Evolutionary conservation across 164 flowering plant species (phyloP).

Genomic region (Cinnamomum chago): DNA sequence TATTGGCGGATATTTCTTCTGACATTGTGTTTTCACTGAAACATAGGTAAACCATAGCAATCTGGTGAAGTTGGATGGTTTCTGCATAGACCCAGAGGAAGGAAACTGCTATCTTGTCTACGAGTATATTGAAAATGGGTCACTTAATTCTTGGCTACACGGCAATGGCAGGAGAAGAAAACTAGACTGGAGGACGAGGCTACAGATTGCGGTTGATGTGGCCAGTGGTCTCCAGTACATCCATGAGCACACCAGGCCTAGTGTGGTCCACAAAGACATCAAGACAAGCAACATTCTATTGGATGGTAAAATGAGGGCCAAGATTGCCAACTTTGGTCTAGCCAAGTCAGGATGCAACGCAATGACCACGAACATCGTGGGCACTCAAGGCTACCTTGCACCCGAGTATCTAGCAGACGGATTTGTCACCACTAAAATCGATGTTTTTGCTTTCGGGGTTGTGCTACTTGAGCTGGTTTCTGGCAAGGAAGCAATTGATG

Average conservation of each 20-base stretch:
- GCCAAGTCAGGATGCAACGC: constrained; percentile 92
- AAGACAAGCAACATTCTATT: constrained; percentile 86
- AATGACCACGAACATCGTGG: constrained; percentile 83
- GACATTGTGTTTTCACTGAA: not conserved
- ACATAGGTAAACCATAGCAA: constrained; percentile 88
- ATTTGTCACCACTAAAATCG: constrained; percentile 74
- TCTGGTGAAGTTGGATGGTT: constrained; percentile 84
- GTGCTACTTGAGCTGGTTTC: constrained; percentile 78
- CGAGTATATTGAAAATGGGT: constrained; percentile 80
- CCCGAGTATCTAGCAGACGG: constrained; percentile 85
- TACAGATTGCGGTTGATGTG: constrained; percentile 69
- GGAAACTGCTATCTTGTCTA: constrained; percentile 75
- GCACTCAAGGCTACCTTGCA: constrained; percentile 96
- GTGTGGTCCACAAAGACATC: constrained; percentile 87
- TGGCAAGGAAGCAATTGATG: constrained; percentile 60
- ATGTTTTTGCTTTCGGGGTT: constrained; percentile 90
- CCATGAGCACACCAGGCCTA: constrained; percentile 81
- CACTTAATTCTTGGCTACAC: constrained; percentile 75
- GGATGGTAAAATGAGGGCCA: constrained; percentile 75
- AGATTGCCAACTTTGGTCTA: constrained; percentile 86
- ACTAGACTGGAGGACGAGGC: constrained; percentile 69
- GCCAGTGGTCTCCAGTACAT: constrained; percentile 91
- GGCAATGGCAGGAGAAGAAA: constrained; percentile 18
- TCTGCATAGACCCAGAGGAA: constrained; percentile 69
- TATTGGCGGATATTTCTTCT: too few species aligned